Percentiles rank a stretch among this genome's conserved stretches.
Evolutionary conservation across 805 yeast genomes (phyloP).

Genomic region (Candida pseudoglaebosa): DNA sequence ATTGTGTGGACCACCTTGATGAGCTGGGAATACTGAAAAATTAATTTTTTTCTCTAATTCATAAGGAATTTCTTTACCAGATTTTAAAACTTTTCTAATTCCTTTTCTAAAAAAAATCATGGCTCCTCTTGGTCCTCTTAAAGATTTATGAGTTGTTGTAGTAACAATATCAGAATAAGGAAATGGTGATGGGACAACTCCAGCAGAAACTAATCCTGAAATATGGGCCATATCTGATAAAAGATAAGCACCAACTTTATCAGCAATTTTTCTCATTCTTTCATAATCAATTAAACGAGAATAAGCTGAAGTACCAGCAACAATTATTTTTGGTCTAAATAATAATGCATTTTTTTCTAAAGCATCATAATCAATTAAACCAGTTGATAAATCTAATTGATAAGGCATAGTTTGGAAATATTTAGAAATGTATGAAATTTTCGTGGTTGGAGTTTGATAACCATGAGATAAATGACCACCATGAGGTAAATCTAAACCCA

Average conservation of each 20-base stretch:
- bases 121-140: slow-evolving; percentile 99
- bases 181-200: slow-evolving; percentile 90
- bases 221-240: slow-evolving; percentile 97
- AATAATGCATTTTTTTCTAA: slow-evolving; percentile 76
- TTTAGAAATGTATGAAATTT: slow-evolving; percentile 87
- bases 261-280: slow-evolving; percentile 87
- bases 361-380: slow-evolving; percentile 86
- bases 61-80: slow-evolving; percentile 79
- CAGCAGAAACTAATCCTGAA: slow-evolving; percentile 93
- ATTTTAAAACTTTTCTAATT: slow-evolving; percentile 73
- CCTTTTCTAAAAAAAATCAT: slow-evolving; percentile 97
- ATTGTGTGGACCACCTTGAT: slow-evolving; percentile 99
- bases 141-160: slow-evolving; percentile 95
- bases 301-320: slow-evolving; percentile 97
- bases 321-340: slow-evolving; percentile 91
- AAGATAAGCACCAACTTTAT: slow-evolving; percentile 88
- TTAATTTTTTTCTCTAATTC: slow-evolving; percentile 90
- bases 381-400: slow-evolving; percentile 81
- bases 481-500: slow-evolving; percentile 97
- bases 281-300: slow-evolving; percentile 86
- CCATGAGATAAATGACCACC: slow-evolving; percentile 99
- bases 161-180: slow-evolving; percentile 93
- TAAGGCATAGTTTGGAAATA: slow-evolving; percentile 98
- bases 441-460: slow-evolving; percentile 84
- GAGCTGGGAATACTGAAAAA: slow-evolving; percentile 98